Base-by-base conservation (phyloP, 768 basidiomycete genomes). In the Calocybe indica region DNA sequence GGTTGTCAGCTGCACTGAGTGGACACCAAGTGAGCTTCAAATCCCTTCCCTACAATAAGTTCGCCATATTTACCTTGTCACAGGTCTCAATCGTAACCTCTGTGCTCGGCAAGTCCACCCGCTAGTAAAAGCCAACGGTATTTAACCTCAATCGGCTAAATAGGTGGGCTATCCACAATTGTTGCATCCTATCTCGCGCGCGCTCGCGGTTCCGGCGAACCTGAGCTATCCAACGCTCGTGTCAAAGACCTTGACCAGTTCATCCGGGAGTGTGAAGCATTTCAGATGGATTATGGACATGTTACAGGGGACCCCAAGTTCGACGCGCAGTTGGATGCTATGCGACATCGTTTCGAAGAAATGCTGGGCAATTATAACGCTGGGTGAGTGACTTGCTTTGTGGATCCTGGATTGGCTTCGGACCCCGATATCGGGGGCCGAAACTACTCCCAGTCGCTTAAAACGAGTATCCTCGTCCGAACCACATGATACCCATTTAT, bases 141-240 rank as follows among this genome's bases (percentile, higher is more conserved):
- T 6, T 43, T 10, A 10, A 22, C n/a, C 22, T 30, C 15, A 11
- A 43, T 13, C 31, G 42, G 36, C 11, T 3, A 11, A 43, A 33
- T 44, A 80, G 83, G 87, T 31, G 85, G 80, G n/a, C 48, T 83
- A 8, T 62, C 85, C 3, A 89, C 86, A 0, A 14, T 88, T 13
- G 74, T 82, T 10, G 85, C 86, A 12, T 82, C 85, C 1, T 88
- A 83, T 61, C 71, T 89, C 22, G 87, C 86, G 3, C 78, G 81
- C 9, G 72, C 76, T 22, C 78, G 85, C 28, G 83, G 85, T 8
- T 80, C 83, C 0, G 76, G 77, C 34, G 86, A 88, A 54, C 87
- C 87, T 1, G 83, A 88, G 51, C 44, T 73, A n/a, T 84, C 83
- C 0, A 68, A 72, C 30, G 59, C 66, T 3, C 75, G 78, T 8